Percentiles rank a stretch among this genome's conserved stretches.
Conservation (phyloP, 768 basidiomycete species). For the Polyporus arcularius region DNA sequence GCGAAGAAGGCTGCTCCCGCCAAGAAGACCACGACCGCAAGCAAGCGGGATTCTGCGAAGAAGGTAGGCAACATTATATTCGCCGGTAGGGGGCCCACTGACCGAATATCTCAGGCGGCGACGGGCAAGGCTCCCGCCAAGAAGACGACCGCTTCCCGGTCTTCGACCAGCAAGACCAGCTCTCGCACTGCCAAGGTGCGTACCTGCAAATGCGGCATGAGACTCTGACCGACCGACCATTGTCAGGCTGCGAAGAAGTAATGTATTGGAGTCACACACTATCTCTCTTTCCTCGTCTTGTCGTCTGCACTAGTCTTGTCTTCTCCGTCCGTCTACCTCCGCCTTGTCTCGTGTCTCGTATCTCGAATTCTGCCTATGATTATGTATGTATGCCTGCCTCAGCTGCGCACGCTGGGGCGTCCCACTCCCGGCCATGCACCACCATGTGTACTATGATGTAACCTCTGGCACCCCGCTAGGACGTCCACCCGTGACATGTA, state of each 20-base stretch:
- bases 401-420: neutral
- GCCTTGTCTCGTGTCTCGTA: neutral
- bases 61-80: slow-evolving; percentile 44
- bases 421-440: neutral
- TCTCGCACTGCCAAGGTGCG: slow-evolving; percentile 14
- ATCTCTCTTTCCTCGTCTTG: neutral
- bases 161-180: slow-evolving; percentile 9
- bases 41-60: slow-evolving; percentile 60
- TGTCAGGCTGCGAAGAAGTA: slow-evolving; percentile 14
- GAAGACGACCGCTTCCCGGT: slow-evolving; percentile 14
- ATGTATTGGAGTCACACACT: neutral
- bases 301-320: slow-evolving; percentile 2
- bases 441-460: slow-evolving; percentile 1
- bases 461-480: neutral
- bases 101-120: slow-evolving; percentile 9
- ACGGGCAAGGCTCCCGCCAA: slow-evolving; percentile 17
- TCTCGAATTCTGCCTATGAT: slow-evolving; percentile 6
- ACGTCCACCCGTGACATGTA: slow-evolving; percentile 9
- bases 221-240: neutral
- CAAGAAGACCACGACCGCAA: slow-evolving; percentile 37
- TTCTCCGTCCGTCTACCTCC: neutral
- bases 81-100: neutral
- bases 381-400: slow-evolving; percentile 12
- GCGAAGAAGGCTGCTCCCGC: slow-evolving; percentile 43
- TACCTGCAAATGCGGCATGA: neutral